Percentiles rank a stretch among this genome's conserved stretches.
Conservation (phyloP, 2,329 filamentous ascomycete species). For the Phoma sp. region DNA sequence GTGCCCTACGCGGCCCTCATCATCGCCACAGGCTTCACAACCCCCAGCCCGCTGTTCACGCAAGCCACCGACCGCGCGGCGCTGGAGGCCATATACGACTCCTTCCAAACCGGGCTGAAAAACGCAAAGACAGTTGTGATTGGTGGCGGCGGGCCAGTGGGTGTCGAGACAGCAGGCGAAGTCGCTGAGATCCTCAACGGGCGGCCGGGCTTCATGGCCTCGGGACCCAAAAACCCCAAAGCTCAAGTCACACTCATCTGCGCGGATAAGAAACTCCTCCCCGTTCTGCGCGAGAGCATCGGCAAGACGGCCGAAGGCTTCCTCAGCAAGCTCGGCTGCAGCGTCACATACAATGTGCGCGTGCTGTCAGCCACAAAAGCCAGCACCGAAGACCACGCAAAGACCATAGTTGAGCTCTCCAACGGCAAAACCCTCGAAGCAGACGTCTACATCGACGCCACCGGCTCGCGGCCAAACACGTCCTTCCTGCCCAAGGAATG, state of each 20-base stretch:
- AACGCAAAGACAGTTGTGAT: conserved; percentile 54
- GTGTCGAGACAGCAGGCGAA: conserved; percentile 59
- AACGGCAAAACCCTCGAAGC: conserved; percentile 57
- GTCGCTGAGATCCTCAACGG: conserved; percentile 53
- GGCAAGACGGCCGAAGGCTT: conserved; percentile 54
- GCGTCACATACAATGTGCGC: conserved; percentile 50
- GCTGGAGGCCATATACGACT: conserved; percentile 42
- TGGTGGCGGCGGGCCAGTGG: conserved; percentile 57
- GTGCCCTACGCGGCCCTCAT: conserved; percentile 61
- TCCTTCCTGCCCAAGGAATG: conserved; percentile 58
- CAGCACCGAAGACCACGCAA: conserved; percentile 46
- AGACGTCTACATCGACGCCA: conserved; percentile 62
- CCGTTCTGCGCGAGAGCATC: conserved; percentile 51
- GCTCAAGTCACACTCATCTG: conserved; percentile 55
- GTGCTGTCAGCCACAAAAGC: conserved; percentile 38
- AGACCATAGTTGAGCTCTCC: conserved; percentile 49
- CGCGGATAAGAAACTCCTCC: conserved; percentile 53
- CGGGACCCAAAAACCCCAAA: conserved; percentile 48
- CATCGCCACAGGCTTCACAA: conserved; percentile 61
- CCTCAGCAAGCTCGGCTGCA: conserved; percentile 56
- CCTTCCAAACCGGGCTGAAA: conserved; percentile 46
- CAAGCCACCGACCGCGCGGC: conserved; percentile 41
- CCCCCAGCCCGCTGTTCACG: conserved; percentile 55
- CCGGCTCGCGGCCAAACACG: conserved; percentile 60
- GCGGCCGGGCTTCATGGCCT: conserved; percentile 43